These are phyloP conservation scores for Penicillium coprophilum DNA, from an alignment of 495 filamentous ascomycete genomes.

Conservation along the genomic window DNA sequence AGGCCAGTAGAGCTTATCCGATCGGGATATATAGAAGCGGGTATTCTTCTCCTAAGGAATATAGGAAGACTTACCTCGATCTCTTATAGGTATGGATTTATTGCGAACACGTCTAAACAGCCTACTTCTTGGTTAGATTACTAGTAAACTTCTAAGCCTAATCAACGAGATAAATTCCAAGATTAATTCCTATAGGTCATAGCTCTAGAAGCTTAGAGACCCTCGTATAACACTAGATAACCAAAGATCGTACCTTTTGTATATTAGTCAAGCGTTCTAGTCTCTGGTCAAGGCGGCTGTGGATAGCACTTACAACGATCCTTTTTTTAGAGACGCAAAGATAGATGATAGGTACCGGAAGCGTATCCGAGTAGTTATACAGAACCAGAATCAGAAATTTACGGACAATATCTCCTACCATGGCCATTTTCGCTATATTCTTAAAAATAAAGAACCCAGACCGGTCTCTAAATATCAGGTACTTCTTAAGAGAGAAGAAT, in stretches of 20 bases:
- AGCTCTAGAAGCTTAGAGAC: slow-evolving; percentile 49
- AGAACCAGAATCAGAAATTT: slow-evolving; percentile 56
- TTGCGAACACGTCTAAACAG: slow-evolving; percentile 55
- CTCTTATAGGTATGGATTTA: slow-evolving; percentile 47
- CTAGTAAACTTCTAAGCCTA: slow-evolving; percentile 55
- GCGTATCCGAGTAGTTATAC: slow-evolving; percentile 59
- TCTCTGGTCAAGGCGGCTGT: slow-evolving; percentile 49
- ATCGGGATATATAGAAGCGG: slow-evolving; percentile 38
- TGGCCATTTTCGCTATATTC: slow-evolving; percentile 43
- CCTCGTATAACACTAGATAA: slow-evolving; percentile 47
- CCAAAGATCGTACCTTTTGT: slow-evolving; percentile 53
- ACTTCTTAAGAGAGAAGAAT: slow-evolving; percentile 35
- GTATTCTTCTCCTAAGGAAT: slow-evolving; percentile 48
- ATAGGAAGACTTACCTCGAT: slow-evolving; percentile 43
- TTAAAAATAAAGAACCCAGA: slow-evolving; percentile 3
- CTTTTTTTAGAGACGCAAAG: slow-evolving; percentile 54
- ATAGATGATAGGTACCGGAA: slow-evolving; percentile 42
- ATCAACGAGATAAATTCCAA: slow-evolving; percentile 55
- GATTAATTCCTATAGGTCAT: slow-evolving; percentile 25
- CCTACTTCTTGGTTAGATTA: slow-evolving; percentile 57
- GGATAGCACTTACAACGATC: slow-evolving; percentile 56
- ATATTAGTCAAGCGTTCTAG: slow-evolving; percentile 53
- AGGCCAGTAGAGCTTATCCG: slow-evolving; percentile 25
- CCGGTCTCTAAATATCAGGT: slow-evolving; percentile 14
- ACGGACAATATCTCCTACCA: slow-evolving; percentile 40